Evolutionary conservation across 257 asterid species (phyloP).

Genomic region (Fraxinus excelsior): DNA sequence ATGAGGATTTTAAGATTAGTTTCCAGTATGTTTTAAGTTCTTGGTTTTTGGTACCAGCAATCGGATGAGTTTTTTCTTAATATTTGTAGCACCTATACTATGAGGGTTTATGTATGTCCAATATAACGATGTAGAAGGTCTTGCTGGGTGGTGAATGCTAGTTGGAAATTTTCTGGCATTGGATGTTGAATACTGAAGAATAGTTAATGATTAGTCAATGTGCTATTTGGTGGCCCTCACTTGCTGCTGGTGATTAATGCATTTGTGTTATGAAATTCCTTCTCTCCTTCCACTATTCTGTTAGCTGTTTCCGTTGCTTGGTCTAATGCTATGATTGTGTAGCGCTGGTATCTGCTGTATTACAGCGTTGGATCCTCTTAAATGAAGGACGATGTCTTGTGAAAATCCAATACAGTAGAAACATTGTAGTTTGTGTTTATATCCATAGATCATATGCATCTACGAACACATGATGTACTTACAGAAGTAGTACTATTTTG

Average conservation of each 20-base stretch:
- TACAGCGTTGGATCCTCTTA: conserved; percentile 1
- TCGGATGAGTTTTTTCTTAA: background rate
- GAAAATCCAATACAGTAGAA: background rate
- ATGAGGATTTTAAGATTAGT: background rate
- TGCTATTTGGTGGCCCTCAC: background rate
- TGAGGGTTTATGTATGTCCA: background rate
- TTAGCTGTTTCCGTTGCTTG: background rate
- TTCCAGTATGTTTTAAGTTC: background rate
- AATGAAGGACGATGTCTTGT: background rate
- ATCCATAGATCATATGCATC: conserved; percentile 11
- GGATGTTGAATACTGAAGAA: background rate
- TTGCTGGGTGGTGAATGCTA: background rate
- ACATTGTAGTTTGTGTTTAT: background rate
- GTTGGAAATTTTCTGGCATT: background rate
- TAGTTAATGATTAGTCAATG: background rate
- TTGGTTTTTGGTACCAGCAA: background rate
- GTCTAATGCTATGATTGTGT: conserved; percentile 10
- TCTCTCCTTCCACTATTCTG: background rate
- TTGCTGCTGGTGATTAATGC: background rate
- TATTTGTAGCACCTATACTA: background rate
- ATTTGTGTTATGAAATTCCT: background rate
- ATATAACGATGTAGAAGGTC: background rate
- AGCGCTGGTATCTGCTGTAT: conserved; percentile 8
- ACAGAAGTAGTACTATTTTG: background rate
- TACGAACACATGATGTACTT: background rate